phyloP scores from a whole-genome alignment of 176 grass and related monocot species.

The Eremochloa ophiuroides region DNA sequence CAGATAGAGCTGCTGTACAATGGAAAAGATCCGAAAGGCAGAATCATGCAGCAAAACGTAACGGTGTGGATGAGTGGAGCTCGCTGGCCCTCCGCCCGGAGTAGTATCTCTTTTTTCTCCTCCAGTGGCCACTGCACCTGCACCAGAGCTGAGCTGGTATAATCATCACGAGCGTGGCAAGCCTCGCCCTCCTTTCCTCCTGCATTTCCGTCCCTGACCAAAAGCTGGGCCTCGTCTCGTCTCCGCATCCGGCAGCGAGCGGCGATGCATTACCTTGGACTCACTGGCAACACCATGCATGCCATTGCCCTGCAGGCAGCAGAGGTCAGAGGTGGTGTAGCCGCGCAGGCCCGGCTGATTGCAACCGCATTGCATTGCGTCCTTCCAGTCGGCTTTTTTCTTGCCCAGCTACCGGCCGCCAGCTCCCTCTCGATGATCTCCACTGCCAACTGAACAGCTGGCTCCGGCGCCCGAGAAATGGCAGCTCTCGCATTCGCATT shows the following conservation, averaged over 20 bases:
- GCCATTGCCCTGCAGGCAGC: too few relatives aligned
- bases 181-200: slow-evolving; percentile 13
- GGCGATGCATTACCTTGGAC: slow-evolving; percentile 20
- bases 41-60: slow-evolving; percentile 23
- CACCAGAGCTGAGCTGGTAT: neutral
- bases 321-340: neutral
- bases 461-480: slow-evolving; percentile 40
- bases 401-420: neutral
- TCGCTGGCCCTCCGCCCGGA: neutral
- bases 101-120: neutral
- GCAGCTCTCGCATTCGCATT: too few relatives aligned
- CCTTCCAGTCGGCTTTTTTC: slow-evolving; percentile 10
- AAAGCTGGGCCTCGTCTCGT: slow-evolving; percentile 33
- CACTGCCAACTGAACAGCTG: neutral
- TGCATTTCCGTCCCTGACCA: slow-evolving; percentile 13
- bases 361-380: slow-evolving; percentile 8
- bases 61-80: neutral
- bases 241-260: neutral
- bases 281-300: neutral
- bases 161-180: slow-evolving; percentile 47
- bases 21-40: slow-evolving; percentile 43
- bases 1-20: neutral
- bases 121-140: neutral
- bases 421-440: neutral
- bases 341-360: slow-evolving; percentile 6